A percentile compares a stretch with the other conserved stretches of the same genome.
phyloP scores from a whole-genome alignment of 257 asterid genomes.

The Linaria vulgaris region DNA sequence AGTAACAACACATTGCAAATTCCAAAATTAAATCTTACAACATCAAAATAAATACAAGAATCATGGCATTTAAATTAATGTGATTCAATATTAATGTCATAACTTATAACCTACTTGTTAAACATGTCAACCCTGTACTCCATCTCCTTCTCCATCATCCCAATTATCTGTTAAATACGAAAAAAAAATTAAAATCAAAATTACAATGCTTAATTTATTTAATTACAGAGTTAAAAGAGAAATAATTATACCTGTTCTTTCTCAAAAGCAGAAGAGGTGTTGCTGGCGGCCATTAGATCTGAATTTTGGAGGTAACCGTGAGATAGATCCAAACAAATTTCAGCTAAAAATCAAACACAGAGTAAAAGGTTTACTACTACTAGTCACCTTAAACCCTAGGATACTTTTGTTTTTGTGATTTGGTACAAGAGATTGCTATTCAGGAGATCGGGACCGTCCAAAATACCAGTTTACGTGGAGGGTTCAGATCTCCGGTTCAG shows the following conservation, averaged over 20 bases:
- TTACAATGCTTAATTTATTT: neutral
- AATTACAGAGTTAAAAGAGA: no score
- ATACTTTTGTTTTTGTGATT: neutral
- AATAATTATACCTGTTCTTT: constrained; percentile 64
- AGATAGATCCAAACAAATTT: neutral
- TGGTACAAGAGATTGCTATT: no score
- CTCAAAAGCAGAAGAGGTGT: constrained; percentile 23
- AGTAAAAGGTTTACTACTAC: neutral
- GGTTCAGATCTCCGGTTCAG: no score
- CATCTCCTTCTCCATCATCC: constrained; percentile 80
- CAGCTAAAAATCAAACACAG: constrained; percentile 6
- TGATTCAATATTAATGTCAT: no score
- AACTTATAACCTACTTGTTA: constrained; percentile 53
- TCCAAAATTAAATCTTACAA: neutral
- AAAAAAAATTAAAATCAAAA: neutral
- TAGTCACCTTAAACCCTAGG: constrained; percentile 2
- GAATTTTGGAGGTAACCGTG: neutral
- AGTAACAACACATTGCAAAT: neutral
- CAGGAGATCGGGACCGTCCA: neutral
- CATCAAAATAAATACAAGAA: constrained; percentile 8
- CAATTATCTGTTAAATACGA: constrained; percentile 46
- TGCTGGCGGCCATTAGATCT: constrained; percentile 52
- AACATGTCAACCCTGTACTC: constrained; percentile 76
- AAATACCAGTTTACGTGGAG: no score
- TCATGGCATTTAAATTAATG: no score